phyloP scores from a whole-genome alignment of 441 rosid species.

The Syzygium malaccense region DNA sequence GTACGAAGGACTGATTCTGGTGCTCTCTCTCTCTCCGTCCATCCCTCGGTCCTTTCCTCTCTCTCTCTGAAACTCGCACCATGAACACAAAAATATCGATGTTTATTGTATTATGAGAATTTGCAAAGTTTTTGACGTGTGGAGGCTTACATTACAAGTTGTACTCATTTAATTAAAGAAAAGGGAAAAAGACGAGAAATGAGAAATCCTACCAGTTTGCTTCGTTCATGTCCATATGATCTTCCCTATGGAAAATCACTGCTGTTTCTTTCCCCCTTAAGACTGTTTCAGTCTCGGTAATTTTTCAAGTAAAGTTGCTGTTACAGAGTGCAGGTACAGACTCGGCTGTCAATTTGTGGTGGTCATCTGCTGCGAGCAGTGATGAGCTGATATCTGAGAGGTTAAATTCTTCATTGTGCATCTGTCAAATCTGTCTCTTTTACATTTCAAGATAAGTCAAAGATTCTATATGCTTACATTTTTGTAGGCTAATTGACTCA shows the following conservation, averaged over 20 bases:
- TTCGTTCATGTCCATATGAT: background rate
- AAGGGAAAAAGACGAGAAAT: background rate
- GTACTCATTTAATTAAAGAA: background rate
- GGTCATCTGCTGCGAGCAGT: constrained; percentile 37
- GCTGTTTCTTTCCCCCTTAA: background rate
- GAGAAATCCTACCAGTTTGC: background rate
- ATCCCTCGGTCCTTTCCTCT: background rate
- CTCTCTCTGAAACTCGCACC: background rate
- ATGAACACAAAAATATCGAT: background rate
- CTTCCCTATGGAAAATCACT: background rate
- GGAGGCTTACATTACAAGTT: background rate
- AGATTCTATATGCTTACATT: background rate
- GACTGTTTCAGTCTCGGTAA: background rate
- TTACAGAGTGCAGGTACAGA: constrained; percentile 93
- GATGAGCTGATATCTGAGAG: constrained; percentile 42
- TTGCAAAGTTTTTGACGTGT: background rate
- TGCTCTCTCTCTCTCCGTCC: constrained; percentile 24
- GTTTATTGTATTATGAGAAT: background rate
- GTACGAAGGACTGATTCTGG: constrained; percentile 80
- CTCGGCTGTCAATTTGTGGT: constrained; percentile 86
- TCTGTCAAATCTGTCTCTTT: background rate
- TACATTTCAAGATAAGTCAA: background rate
- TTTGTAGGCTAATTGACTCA: constrained; percentile 43
- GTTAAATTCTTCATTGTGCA: constrained; percentile 13
- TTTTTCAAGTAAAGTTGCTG: background rate